phyloP scores from a whole-genome alignment of 345 rosid genomes.

The Bretschneidera sinensis region DNA sequence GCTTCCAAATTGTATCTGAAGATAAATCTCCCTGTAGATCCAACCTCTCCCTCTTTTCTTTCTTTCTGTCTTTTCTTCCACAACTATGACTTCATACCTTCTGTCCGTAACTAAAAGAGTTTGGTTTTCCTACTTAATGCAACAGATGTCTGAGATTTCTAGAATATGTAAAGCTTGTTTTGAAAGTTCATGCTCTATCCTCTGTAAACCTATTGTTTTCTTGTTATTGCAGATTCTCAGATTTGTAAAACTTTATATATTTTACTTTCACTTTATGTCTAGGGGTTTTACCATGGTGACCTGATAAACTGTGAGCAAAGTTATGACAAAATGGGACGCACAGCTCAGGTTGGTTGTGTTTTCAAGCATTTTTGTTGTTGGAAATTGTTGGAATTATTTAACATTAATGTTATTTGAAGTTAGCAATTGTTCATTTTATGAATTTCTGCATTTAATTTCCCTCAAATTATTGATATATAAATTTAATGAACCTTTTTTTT shows the following conservation, averaged over 20 bases:
- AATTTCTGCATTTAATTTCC: slow-evolving; percentile 7
- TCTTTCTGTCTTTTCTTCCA: not conserved
- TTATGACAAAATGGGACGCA: slow-evolving; percentile 89
- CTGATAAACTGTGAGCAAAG: slow-evolving; percentile 63
- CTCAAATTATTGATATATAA: not conserved
- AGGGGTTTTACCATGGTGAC: slow-evolving; percentile 86
- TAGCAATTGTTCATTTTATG: not conserved
- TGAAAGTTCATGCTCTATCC: not conserved
- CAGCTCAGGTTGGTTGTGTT: slow-evolving; percentile 61
- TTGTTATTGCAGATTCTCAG: not conserved
- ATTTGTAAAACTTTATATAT: slow-evolving; percentile 5
- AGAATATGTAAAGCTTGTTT: not conserved
- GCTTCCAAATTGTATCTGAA: too few relatives aligned
- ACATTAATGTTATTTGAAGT: not conserved
- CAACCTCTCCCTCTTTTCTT: not conserved
- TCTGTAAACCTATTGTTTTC: too few relatives aligned
- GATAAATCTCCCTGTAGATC: not conserved
- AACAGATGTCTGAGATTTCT: too few relatives aligned
- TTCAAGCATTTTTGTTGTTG: not conserved
- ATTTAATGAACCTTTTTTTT: slow-evolving; percentile 5
- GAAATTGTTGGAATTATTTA: not conserved
- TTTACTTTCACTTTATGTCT: slow-evolving; percentile 15
- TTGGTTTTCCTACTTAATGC: too few relatives aligned
- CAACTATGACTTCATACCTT: not conserved
- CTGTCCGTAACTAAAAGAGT: too few relatives aligned